Base-by-base conservation (phyloP, 352 stramenopile genomes). In the Phytophthora megakarya region DNA sequence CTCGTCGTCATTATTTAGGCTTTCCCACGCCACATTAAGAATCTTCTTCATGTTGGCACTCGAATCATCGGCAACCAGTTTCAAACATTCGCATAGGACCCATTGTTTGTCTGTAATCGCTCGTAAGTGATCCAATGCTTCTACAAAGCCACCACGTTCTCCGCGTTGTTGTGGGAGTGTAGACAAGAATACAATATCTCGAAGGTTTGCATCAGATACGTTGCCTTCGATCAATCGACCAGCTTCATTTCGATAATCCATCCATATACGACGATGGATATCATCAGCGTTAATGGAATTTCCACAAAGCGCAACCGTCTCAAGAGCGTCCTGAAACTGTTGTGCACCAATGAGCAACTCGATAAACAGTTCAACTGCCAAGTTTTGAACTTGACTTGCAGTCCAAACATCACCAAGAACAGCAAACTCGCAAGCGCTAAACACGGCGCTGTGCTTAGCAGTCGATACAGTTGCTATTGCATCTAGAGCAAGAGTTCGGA, bases 11-110 rank as follows among this genome's bases (percentile, higher is more conserved):
- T 46, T 50, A 25, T 54, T 44, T 22, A 76, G 13, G 11, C 18
- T 59, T 54, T 69, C 60, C 57, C 73, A 61, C 2, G 78, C 84
- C 43, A 77, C 43, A 10, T 74, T 61, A n/a, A 92, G 55, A 13
- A 92, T 65, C 16, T 80, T 78, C 22, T 82, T 86, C 81, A 90
- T 90, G n/a, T 75, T 67, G 3, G 54, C 44, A 2, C 73, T 72
- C 8, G 78, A 89, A 39, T 78, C 69, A 5, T 74, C 57, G 0
- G 67, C 60, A 28, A 90, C 45, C 3, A 78, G 30, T 10, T 54
- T 25, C 12, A 86, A 55, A 42, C 80, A 88, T 50, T 90, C 62
- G 8, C 62, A 35, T n/a, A 80, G 47, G 2, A 86, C 65, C 84
- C 84, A 92, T 16, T 56, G 26, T 22, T 75, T 76, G 56, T 89